Base-by-base conservation (phyloP, 1,284 basidiomycete genomes). In the Gymnopus androsaceus region DNA sequence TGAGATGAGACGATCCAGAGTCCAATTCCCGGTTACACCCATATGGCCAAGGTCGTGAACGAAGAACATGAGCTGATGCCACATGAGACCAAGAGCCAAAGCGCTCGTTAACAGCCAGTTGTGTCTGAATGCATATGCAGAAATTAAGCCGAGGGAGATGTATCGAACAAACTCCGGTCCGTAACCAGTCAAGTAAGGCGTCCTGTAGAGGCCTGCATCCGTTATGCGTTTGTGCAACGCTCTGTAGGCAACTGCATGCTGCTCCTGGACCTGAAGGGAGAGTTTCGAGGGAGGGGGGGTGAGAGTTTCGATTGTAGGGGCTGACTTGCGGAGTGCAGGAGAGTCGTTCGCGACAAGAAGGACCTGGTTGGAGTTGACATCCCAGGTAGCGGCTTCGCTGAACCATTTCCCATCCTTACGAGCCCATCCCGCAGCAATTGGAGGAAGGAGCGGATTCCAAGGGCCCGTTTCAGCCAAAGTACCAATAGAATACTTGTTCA, bases 31-130 rank as follows among this genome's bases (percentile, higher is more conserved):
- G 0, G 94, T 96, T 59, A 99, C 88, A 49, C 94, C 93, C 68
- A 90, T 86, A 74, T 99, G 96, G 3, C 95, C 97, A 9, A 97
- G 84, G 73, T 99, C 97, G 72, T 99, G 97, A 19, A 84, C 95
- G 47, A 85, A 80, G 71, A 99, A 97, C 27, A 92, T 88, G 58
- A 98, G 78, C 71, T 99, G 97, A 69, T 99, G 96, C 92, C 94
- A 98, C 66, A 92, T 81, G 36, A 94, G 74, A 14, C 96, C 97
- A 6, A 98, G 84, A 63, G 82, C 90, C 40, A 91, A 64, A 3
- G 95, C 92, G 54, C 87, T 90, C 46, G 77, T 70, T 40, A 89
- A 79, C 74, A 80, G 79, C 83, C 84, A 94, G 69, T 71, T 71
- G 57, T 82, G 73, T 46, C 66, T 71, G 69, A 91, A 94, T n/a